A percentile compares a stretch with the other conserved stretches of the same genome.
Conservation (phyloP, 352 stramenopile species). For the Discostella stelligera region DNA sequence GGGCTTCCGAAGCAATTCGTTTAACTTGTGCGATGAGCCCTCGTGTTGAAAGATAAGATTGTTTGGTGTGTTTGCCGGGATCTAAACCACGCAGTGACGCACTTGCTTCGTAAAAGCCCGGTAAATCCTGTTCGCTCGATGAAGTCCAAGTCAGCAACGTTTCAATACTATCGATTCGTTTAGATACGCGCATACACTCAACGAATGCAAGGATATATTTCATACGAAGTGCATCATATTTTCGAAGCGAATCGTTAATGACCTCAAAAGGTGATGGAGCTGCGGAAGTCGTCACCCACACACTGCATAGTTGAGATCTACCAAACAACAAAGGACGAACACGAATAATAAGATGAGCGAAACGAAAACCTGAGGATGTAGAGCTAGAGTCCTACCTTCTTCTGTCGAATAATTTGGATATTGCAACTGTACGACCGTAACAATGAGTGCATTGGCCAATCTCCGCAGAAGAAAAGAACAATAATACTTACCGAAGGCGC, state of each 20-base stretch:
- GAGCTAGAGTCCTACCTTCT: constrained; percentile 67
- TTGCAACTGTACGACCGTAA: constrained; percentile 36
- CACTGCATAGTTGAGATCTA: constrained; percentile 69
- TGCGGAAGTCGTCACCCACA: constrained; percentile 76
- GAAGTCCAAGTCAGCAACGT: constrained; percentile 60
- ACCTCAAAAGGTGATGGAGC: constrained; percentile 72
- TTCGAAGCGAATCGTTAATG: constrained; percentile 75
- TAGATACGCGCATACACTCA: constrained; percentile 56
- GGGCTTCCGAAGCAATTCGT: constrained; percentile 47
- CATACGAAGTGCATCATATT: constrained; percentile 76
- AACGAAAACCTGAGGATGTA: constrained; percentile 2
- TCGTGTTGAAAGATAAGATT: constrained; percentile 36
- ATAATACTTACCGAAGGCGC: constrained; percentile 28
- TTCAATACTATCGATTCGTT: constrained; percentile 60
- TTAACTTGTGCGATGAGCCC: constrained; percentile 67
- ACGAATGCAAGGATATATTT: constrained; percentile 80
- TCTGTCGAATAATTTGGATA: constrained; percentile 78
- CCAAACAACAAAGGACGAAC: neutral
- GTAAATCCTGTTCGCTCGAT: constrained; percentile 62
- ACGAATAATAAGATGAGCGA: neutral
- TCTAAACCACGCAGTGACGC: constrained; percentile 38
- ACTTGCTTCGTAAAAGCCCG: constrained; percentile 68
- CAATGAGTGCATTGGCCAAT: neutral
- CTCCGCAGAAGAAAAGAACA: neutral
- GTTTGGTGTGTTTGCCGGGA: constrained; percentile 47